phyloP scores from a whole-genome alignment of 345 rosid genomes.

The Populus tremula region DNA sequence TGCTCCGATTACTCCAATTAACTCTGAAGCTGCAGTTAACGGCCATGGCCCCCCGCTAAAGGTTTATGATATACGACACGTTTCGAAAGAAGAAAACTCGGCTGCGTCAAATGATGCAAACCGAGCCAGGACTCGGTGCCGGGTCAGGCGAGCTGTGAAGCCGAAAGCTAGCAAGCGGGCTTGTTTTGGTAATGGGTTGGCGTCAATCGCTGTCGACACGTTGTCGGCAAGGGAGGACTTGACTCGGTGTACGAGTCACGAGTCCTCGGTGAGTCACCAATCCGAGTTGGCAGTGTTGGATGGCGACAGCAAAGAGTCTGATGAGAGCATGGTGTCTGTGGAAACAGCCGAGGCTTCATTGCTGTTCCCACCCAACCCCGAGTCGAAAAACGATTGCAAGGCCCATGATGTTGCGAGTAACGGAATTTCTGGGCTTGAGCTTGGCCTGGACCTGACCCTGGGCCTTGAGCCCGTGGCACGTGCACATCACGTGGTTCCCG shows the following conservation, averaged over 20 bases:
- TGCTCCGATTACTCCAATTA: slow-evolving; percentile 65
- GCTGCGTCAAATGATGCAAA: slow-evolving; percentile 34
- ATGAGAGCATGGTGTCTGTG: slow-evolving; percentile 59
- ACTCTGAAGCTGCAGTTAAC: slow-evolving; percentile 60
- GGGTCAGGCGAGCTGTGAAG: slow-evolving; percentile 45
- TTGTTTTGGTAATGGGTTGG: slow-evolving; percentile 1
- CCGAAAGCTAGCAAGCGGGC: slow-evolving; percentile 23
- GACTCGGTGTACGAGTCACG: slow-evolving; percentile 72
- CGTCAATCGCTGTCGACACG: not conserved
- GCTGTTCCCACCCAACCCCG: slow-evolving; percentile 34
- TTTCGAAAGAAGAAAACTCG: slow-evolving; percentile 68
- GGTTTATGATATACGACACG: slow-evolving; percentile 82
- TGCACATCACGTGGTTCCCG: slow-evolving; percentile 57
- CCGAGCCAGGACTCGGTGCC: slow-evolving; percentile 46
- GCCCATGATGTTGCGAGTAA: not conserved
- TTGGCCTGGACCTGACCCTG: slow-evolving; percentile 61
- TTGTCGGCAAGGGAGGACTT: slow-evolving; percentile 24
- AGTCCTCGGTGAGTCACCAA: slow-evolving; percentile 85
- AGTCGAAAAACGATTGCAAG: slow-evolving; percentile 14
- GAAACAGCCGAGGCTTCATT: slow-evolving; percentile 48
- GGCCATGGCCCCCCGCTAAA: slow-evolving; percentile 76
- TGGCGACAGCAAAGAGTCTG: slow-evolving; percentile 59
- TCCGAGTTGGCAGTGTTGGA: slow-evolving; percentile 62
- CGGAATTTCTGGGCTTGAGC: slow-evolving; percentile 22
- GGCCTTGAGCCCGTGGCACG: slow-evolving; percentile 55